Base-by-base conservation (phyloP, 352 stramenopile species). In the Pythium folliculosum region DNA sequence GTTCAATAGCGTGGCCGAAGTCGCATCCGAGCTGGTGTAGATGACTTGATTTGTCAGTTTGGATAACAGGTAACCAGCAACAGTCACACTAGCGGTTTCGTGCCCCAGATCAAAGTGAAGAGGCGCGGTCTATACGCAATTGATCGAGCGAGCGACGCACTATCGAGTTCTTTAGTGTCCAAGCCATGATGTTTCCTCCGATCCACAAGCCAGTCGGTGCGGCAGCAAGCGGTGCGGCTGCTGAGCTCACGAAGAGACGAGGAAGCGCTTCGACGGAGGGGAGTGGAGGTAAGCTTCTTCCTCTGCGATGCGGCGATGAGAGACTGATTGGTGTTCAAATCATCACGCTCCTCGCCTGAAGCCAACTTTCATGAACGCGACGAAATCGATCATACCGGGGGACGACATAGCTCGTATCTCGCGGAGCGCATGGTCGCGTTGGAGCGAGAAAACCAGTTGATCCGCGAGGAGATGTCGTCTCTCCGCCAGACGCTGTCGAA, bases 381-480 rank as follows among this genome's bases (percentile, higher is more conserved):
- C 10, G 58, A 64, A 49, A 7, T 25, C 17, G 58, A 64, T 5
- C 40, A 52, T 35, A 17, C 16, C n/a, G 37, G 9, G 1, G 38
- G 16, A 48, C 54, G 22, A n/a, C 7, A 7, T 37, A 49, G 45
- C 19, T 23, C 32, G 22, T 32, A 55, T 40, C 38, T 73, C 1
- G 67, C 50, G 3, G 77, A 88, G n/a, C 74, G 78, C 6, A 59
- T 93, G 19, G 45, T 77, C 19, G 37, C 61, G 17, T 67, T 93
- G 13, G 85, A 93, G 70, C 69, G 74, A 4, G 82, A 93, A 50
- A 89, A 90, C 56, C 72, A 84, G 30, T 62, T 60, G 37, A 79
- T 90, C 30, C 82, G 81, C 2, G 67, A 78, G 30, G 82, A 92
- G 45, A 14, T 92, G 10, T 51, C 75, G 37, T 81, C 89, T 43